phyloP scores from a whole-genome alignment of 1,139 yeast species.

The Lodderomyces metapsilosis region DNA sequence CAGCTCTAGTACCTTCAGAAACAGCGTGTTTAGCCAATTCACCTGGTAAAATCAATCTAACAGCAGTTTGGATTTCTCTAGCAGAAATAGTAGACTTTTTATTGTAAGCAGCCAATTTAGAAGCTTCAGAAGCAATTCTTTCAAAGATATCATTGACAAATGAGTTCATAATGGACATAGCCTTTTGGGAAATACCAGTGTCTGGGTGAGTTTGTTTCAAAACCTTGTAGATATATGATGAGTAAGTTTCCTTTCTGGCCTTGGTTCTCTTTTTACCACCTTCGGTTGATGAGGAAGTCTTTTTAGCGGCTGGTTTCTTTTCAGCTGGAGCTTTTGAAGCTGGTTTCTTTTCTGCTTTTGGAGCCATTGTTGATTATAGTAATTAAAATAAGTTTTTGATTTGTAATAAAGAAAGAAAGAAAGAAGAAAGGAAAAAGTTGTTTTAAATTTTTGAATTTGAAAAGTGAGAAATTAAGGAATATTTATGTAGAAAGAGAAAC shows the following conservation, averaged over 20 bases:
- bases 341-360: constrained; percentile 97
- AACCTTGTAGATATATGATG: constrained; percentile 97
- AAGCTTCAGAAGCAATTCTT: constrained; percentile 97
- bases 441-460: neutral
- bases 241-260: constrained; percentile 98
- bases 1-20: constrained; percentile 99
- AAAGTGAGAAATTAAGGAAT: constrained; percentile 5
- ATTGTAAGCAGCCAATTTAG: constrained; percentile 99
- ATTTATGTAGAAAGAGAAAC: constrained; percentile 2
- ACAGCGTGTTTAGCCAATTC: constrained; percentile 99
- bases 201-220: constrained; percentile 99
- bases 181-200: constrained; percentile 99
- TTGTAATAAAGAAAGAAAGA: neutral
- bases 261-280: constrained; percentile 93
- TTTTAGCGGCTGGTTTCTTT: constrained; percentile 95
- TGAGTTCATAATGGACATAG: constrained; percentile 99
- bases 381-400: neutral
- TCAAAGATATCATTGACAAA: constrained; percentile 95
- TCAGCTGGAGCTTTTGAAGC: constrained; percentile 99
- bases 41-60: constrained; percentile 98
- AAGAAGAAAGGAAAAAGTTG: neutral
- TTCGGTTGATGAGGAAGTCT: constrained; percentile 73
- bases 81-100: constrained; percentile 98
- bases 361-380: constrained; percentile 66
- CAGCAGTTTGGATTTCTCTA: constrained; percentile 99